Evolutionary conservation across 352 stramenopile genomes (phyloP).

Genomic region (Phytophthora cryptogea): DNA sequence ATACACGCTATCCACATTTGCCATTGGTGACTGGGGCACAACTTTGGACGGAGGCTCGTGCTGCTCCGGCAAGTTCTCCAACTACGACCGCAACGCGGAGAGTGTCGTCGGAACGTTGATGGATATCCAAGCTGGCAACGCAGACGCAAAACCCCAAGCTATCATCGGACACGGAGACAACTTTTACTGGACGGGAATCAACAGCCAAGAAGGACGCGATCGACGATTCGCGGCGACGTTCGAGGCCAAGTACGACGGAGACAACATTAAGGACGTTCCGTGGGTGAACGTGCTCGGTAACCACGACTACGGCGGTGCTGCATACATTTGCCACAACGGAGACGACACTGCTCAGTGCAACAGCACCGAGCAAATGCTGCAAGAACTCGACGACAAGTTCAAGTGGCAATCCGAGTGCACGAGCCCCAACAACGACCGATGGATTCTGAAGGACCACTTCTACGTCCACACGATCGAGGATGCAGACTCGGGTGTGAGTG

Average conservation of each 20-base stretch:
- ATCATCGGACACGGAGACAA: slow-evolving; percentile 18
- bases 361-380: slow-evolving; percentile 10
- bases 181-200: slow-evolving; percentile 22
- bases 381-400: slow-evolving; percentile 19
- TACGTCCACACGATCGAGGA: slow-evolving; percentile 26
- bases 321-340: slow-evolving; percentile 14
- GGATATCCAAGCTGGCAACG: slow-evolving; percentile 35
- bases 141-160: slow-evolving; percentile 39
- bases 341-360: slow-evolving; percentile 10
- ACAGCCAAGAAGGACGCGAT: slow-evolving; percentile 20
- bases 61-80: slow-evolving; percentile 19
- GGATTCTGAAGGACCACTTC: slow-evolving; percentile 8
- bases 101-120: slow-evolving; percentile 40
- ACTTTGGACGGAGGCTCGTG: slow-evolving; percentile 14
- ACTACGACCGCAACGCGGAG: slow-evolving; percentile 36
- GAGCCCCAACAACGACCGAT: slow-evolving; percentile 13
- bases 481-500: slow-evolving; percentile 27
- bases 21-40: slow-evolving; percentile 51
- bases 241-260: slow-evolving; percentile 7
- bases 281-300: slow-evolving; percentile 8
- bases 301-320: slow-evolving; percentile 8
- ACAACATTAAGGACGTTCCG: slow-evolving; percentile 16
- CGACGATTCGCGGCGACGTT: slow-evolving; percentile 11
- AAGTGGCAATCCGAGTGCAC: slow-evolving; percentile 11
- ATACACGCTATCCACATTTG: slow-evolving; percentile 13